Base-by-base conservation (phyloP, 1,284 basidiomycete genomes). In the Puccinia coronata region DNA sequence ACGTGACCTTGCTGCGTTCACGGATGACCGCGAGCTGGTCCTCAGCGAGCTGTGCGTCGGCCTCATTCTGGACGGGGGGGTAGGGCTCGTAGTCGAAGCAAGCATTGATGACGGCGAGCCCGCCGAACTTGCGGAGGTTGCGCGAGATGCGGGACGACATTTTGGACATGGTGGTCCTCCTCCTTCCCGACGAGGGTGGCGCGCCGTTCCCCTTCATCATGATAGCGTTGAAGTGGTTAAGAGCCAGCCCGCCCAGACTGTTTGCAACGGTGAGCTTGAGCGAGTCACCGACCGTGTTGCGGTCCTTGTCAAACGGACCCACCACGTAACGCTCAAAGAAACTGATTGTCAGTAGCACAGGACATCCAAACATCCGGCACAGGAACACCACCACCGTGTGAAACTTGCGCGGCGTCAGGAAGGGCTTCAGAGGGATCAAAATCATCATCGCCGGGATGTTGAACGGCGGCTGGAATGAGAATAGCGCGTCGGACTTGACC, bases 391-490 rank as follows among this genome's bases (percentile, higher is more conserved):
- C 70, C 12, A 73, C 79, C 28, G 79, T 80, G 39, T 80, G 79
- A 47, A 80, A 80, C 61, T 80, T 80, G 2, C 79, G 20, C 34
- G 79, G 79, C 1, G 79, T 80, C 47, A 80, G 31, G n/a, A 80
- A 80, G 5, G 79, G 79, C 55, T 73, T 80, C 20, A 80, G 49
- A 0, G 69, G 43, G 41, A 80, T 63, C n/a, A 80, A 31, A n/a
- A 80, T 80, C 36, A 80, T 28, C 43, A 80, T 63, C 9, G 79
- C 79, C 28, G 79, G 79, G 23, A 80, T 80, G 34, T 80, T 80
- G 34, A 72, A 80, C 8, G 79, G 79, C 12, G 79, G 79, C 51
- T 80, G 79, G 49, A 73, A 80, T 28, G 79, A 80, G 51, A 80
- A 80, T 9, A 80, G 16, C 1, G 79, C 79, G 49, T 80, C 79